phyloP scores from a whole-genome alignment of 768 basidiomycete species.

The Austroboletus festivus region DNA sequence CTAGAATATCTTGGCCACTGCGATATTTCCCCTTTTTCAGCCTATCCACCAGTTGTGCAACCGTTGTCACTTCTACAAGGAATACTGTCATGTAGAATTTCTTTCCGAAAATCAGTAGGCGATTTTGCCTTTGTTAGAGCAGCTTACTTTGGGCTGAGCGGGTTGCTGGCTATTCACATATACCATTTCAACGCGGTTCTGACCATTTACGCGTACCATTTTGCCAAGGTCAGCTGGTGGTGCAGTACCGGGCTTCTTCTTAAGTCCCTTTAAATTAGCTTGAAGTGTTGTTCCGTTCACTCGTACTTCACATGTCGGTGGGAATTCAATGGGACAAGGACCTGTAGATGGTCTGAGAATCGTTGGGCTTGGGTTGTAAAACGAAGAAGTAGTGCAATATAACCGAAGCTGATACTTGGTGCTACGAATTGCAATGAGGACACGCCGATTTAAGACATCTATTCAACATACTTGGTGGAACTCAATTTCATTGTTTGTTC shows the following conservation, averaged over 20 bases:
- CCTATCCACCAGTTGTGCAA: constrained; percentile 65
- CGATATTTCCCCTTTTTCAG: constrained; percentile 67
- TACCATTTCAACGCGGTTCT: constrained; percentile 80
- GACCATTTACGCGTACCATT: constrained; percentile 36
- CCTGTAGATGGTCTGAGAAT: constrained; percentile 50
- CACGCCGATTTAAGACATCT: background rate
- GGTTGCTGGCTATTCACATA: constrained; percentile 89
- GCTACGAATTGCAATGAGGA: constrained; percentile 35
- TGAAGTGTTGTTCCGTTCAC: constrained; percentile 67
- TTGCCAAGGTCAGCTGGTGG: constrained; percentile 76
- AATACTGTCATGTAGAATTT: constrained; percentile 85
- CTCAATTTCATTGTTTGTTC: constrained; percentile 64
- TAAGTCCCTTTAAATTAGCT: constrained; percentile 84
- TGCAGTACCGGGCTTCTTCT: constrained; percentile 93
- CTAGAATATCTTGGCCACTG: constrained; percentile 59
- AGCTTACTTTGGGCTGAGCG: constrained; percentile 61
- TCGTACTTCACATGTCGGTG: constrained; percentile 87
- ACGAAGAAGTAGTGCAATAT: constrained; percentile 84
- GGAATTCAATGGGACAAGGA: constrained; percentile 85
- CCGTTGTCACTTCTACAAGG: constrained; percentile 75
- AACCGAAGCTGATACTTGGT: constrained; percentile 77
- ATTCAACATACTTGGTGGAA: constrained; percentile 46
- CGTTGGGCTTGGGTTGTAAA: constrained; percentile 49
- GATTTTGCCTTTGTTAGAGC: background rate
- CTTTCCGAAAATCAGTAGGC: constrained; percentile 55